These are phyloP conservation scores for Monilinia fructicola DNA, from an alignment of 2,329 filamentous ascomycete genomes.

Conservation along the genomic window DNA sequence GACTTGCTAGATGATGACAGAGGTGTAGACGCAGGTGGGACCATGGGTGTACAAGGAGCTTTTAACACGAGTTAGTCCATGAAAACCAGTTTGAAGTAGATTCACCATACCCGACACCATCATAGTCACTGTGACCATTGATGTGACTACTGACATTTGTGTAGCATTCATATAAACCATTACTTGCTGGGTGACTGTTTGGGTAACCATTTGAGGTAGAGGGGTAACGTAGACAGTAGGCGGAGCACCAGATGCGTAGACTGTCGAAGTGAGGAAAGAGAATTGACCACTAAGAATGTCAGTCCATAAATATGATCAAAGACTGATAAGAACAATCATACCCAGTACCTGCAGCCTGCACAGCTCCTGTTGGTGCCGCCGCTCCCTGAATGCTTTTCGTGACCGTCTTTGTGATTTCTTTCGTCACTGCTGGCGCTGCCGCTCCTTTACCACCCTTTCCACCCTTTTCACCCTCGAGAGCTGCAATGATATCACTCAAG, in stretches of 20 bases:
- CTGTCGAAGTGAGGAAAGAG: conserved; percentile 44
- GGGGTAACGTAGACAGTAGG: conserved; percentile 45
- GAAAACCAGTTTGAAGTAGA: neutral
- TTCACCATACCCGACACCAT: conserved; percentile 19
- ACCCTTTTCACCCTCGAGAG: conserved; percentile 28
- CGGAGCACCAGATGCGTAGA: conserved; percentile 39
- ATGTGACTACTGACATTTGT: conserved; percentile 25
- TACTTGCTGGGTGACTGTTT: conserved; percentile 24
- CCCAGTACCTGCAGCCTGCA: conserved; percentile 23
- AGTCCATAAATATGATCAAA: conserved; percentile 23
- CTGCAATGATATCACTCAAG: conserved; percentile 29
- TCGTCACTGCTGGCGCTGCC: conserved; percentile 8
- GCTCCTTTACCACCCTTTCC: conserved; percentile 18
- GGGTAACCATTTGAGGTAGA: conserved; percentile 32
- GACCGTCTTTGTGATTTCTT: conserved; percentile 33
- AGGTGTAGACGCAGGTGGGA: no score
- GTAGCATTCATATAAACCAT: conserved; percentile 14
- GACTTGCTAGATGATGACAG: neutral
- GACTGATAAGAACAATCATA: neutral
- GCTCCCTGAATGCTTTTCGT: conserved; percentile 39
- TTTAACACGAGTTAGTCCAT: conserved; percentile 4
- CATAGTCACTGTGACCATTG: conserved; percentile 29
- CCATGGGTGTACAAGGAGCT: neutral
- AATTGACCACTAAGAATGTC: conserved; percentile 35
- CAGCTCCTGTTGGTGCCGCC: conserved; percentile 30